Evolutionary conservation across 2,329 filamentous ascomycete genomes (phyloP), one percentile per base, ranked within the genome.

Genomic region (Myriangium duriaei): DNA sequence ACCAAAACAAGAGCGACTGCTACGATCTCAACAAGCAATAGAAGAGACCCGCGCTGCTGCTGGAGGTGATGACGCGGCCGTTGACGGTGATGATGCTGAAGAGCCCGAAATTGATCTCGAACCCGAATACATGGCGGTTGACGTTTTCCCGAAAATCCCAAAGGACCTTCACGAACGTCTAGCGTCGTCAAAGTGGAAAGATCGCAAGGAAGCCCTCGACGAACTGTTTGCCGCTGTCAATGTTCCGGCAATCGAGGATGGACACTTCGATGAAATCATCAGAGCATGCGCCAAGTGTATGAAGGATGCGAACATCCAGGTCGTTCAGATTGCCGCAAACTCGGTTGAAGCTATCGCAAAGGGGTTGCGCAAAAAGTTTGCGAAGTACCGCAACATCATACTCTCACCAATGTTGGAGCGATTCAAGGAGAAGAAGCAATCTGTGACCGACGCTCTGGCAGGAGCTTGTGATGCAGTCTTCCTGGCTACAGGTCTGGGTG

Each of bases 291-390:
- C 91, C 31, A 98, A 96, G 61, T 85, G 76, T 50, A 98, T 98
- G 91, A 98, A 98, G 60, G 92, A 98, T 50, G 91, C 92, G 50
- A 98, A 98, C 54, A 81, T 98, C 48, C 81, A 84, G 4, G 91
- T 96, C 34, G 91, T 95, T 13, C 91, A 81, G 2, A 79, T 91
- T 46, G 88, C 92, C 4, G 91, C 88, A 2, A 87, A 92, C 51
- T 94, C 88, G 59, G 81, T 95, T 21, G 87, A 96, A 52, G 72
- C 81, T 17, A 65, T 98, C 16, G 88, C 87, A 32, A 91, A 84
- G 51, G 91, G 91, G 34, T 57, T 98, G 43, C 78, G 84, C 31
- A 78, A 74, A 50, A 64, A 69, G 15, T 98, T 93, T 55, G 69
- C 64, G 37, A 94, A 82, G 60, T 85, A 98, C 56, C 77, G 87